These are phyloP conservation scores for Geotrichum aggregatum DNA, from an alignment of 1,139 yeast species.

Conservation along the genomic window DNA sequence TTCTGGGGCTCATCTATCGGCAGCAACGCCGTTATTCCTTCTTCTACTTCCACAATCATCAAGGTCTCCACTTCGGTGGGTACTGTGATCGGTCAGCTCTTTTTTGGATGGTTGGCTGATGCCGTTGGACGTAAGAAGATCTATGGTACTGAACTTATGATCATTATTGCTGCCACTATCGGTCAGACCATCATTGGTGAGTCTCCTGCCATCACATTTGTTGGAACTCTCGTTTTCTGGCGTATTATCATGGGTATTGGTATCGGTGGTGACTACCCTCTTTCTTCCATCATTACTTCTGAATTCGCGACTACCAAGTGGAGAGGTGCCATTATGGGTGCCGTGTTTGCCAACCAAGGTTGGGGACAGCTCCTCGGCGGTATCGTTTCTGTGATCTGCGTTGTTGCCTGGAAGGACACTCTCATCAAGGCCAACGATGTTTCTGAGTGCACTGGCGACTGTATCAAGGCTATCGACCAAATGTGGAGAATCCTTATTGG, in stretches of 20 bases:
- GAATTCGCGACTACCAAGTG: slow-evolving; percentile 39
- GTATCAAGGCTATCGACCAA: slow-evolving; percentile 77
- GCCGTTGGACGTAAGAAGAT: slow-evolving; percentile 76
- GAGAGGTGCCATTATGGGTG: slow-evolving; percentile 42
- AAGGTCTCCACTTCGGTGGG: slow-evolving; percentile 77
- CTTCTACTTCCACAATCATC: slow-evolving; percentile 65
- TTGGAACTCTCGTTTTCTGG: slow-evolving; percentile 51
- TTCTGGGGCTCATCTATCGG: slow-evolving; percentile 49
- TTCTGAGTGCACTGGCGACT: slow-evolving; percentile 52
- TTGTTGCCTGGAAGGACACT: slow-evolving; percentile 47
- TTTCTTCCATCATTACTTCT: slow-evolving; percentile 62
- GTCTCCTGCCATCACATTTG: slow-evolving; percentile 58
- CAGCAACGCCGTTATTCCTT: slow-evolving; percentile 49
- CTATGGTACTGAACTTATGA: slow-evolving; percentile 78
- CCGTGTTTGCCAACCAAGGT: slow-evolving; percentile 44
- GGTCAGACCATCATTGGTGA: slow-evolving; percentile 58
- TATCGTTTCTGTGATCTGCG: slow-evolving; percentile 37
- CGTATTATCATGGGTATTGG: slow-evolving; percentile 49
- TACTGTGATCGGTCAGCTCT: slow-evolving; percentile 62
- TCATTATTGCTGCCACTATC: slow-evolving; percentile 73
- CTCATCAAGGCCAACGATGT: slow-evolving; percentile 63
- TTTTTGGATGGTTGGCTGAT: slow-evolving; percentile 79
- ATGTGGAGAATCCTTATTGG: slow-evolving; percentile 92
- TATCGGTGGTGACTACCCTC: slow-evolving; percentile 99
- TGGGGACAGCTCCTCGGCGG: slow-evolving; percentile 46